These are phyloP conservation scores for Yarrowia osloensis DNA, from an alignment of 805 yeast species.

Conservation along the genomic window DNA sequence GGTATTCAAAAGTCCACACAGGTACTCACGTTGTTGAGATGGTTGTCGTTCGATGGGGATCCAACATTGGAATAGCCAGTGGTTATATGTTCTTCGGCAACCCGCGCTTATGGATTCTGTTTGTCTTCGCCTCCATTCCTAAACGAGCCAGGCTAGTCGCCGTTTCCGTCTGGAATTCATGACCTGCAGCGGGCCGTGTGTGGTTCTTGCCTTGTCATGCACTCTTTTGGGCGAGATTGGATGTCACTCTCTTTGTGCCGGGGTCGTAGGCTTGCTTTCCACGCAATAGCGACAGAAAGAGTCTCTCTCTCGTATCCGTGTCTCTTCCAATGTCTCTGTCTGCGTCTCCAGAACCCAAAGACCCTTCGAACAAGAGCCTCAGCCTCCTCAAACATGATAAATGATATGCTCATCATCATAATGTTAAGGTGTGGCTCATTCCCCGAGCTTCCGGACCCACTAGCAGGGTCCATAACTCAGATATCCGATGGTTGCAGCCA, in stretches of 20 bases:
- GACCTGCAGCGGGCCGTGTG: constrained; percentile 11
- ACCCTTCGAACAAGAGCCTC: too few relatives aligned
- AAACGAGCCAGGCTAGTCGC: neutral
- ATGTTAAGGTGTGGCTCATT: neutral
- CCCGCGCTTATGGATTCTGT: neutral
- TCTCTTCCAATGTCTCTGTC: too few relatives aligned
- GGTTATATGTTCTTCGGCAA: neutral
- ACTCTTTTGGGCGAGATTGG: neutral
- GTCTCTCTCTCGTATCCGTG: too few relatives aligned
- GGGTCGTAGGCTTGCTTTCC: neutral
- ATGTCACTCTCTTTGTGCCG: neutral
- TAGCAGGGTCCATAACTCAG: neutral
- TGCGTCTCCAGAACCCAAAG: too few relatives aligned
- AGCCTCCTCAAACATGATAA: too few relatives aligned
- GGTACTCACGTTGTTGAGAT: neutral
- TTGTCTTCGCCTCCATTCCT: neutral
- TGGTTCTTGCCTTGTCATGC: neutral
- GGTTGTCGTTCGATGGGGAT: neutral
- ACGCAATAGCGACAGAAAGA: neutral
- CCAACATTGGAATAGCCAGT: neutral
- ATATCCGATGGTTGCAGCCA: neutral
- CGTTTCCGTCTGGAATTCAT: neutral
- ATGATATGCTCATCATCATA: neutral
- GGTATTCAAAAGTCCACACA: neutral
- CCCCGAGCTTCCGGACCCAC: neutral